Base-by-base conservation (phyloP, 1,284 basidiomycete species). In the Ustilago loliicola region DNA sequence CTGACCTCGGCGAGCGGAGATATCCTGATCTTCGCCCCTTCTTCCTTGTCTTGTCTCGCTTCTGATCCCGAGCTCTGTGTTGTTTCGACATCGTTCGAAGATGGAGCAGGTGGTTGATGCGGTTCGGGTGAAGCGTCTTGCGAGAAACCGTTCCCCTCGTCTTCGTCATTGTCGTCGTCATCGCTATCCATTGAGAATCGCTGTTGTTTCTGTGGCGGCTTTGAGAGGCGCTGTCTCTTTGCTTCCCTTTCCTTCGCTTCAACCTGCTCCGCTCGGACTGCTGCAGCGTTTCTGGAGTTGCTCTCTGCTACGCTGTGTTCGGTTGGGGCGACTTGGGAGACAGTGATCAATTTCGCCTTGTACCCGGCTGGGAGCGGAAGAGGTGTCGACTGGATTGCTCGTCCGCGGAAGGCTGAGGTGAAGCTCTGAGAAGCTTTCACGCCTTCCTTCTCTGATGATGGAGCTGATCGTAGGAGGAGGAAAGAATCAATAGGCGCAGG, bases 131-230 rank as follows among this genome's bases (percentile, higher is more conserved):
- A 50, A 23, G 50, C 50, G 30, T 48, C 55, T 27, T 50, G 48
- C 2, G 48, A 50, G 48, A 50, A 50, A 9, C 48, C 48, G 15
- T 61, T 52, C 36, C 53, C 57, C 11, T 38, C 62, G 2, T 68
- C 62, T 1, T 66, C 61, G 9, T 62, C 61, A 3, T 72, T 58
- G 1, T 80, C 65, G 3, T 80, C 78, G 23, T 77, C 74, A 19
- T 80, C 79, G 58, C 66, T 75, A 30, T 80, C 79, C 72, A 80
- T 77, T 38, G 69, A 72, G 42, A 80, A 80, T 30, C 57, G 64
- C 32, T 74, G 78, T 66, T 72, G 70, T 38, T 47, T 66, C 2
- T 60, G 60, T 1, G 71, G 71, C 0, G 53, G 57, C 27, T 58
- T 56, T 3, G 64, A 32, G 2, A 61, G 52, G n/a, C 61, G 55